Evolutionary conservation across 1,139 yeast species (phyloP).

Genomic region (Magnusiomyces suaveolens): DNA sequence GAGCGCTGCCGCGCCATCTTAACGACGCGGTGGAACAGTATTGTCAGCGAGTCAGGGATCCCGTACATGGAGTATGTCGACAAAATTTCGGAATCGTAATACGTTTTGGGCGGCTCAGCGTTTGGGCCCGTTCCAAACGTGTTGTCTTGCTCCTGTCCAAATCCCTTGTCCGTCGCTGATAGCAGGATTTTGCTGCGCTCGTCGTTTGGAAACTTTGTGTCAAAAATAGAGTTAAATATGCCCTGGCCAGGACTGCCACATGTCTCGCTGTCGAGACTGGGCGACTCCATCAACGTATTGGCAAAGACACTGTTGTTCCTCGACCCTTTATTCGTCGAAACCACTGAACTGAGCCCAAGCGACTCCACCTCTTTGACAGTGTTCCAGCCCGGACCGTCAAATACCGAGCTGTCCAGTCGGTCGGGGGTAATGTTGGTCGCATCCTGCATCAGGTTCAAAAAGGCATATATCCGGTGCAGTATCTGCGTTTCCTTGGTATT

Average conservation of each 20-base stretch:
- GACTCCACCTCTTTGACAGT: constrained; percentile 12
- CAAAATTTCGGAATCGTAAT: constrained; percentile 35
- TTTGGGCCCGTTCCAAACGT: background rate
- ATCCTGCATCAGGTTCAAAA: constrained; percentile 65
- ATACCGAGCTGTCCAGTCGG: constrained; percentile 12
- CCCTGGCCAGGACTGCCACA: background rate
- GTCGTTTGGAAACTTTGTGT: background rate
- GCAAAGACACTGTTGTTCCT: background rate
- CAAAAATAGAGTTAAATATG: background rate
- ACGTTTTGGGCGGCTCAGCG: constrained; percentile 4
- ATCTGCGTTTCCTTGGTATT: constrained; percentile 63
- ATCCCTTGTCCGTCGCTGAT: too few species aligned
- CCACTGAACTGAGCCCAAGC: constrained; percentile 8
- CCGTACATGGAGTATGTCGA: constrained; percentile 81
- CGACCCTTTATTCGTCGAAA: background rate
- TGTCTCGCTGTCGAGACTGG: background rate
- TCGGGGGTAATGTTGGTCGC: constrained; percentile 27
- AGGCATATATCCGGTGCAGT: constrained; percentile 68
- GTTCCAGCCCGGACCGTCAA: constrained; percentile 14
- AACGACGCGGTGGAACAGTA: constrained; percentile 41
- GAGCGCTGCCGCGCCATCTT: constrained; percentile 54
- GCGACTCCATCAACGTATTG: background rate
- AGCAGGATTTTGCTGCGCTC: too few species aligned
- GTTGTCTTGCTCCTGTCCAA: too few species aligned
- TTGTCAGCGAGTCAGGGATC: constrained; percentile 67